Percentiles rank a stretch among this genome's conserved stretches.
phyloP scores from a whole-genome alignment of 2,329 filamentous ascomycete species.

The Tothia fuscella region DNA sequence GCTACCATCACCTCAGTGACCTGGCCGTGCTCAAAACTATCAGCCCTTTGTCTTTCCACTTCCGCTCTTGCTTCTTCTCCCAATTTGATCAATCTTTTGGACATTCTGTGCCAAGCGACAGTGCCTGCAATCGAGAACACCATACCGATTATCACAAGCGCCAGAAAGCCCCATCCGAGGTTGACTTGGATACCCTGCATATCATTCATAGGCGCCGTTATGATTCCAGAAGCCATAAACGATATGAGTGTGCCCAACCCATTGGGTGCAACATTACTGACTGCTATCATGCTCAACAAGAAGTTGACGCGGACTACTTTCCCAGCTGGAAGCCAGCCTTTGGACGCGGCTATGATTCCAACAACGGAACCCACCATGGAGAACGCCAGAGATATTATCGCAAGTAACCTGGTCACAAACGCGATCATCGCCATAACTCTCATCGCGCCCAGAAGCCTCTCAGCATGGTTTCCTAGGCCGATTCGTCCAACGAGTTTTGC shows the following conservation, averaged over 20 bases:
- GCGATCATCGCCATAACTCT: background rate
- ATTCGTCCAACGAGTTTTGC: background rate
- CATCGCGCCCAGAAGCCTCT: background rate
- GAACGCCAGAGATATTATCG: background rate
- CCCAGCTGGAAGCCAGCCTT: background rate
- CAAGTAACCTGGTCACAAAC: background rate
- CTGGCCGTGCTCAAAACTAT: no score
- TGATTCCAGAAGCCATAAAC: background rate
- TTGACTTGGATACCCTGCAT: background rate
- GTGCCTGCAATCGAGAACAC: background rate
- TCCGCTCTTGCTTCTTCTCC: background rate
- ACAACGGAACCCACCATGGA: background rate
- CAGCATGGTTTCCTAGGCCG: constrained; percentile 1
- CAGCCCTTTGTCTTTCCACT: no score
- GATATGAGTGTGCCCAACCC: background rate
- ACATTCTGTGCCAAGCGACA: background rate
- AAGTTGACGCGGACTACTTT: constrained; percentile 1
- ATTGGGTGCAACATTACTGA: background rate
- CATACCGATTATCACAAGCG: background rate
- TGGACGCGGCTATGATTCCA: background rate
- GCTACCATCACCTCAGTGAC: no score
- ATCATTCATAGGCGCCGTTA: background rate
- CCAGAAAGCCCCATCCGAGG: background rate
- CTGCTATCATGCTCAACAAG: background rate
- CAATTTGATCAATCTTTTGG: background rate